Base-by-base conservation (phyloP, 148 eudicot genomes). In the Rhododendron griersonianum region DNA sequence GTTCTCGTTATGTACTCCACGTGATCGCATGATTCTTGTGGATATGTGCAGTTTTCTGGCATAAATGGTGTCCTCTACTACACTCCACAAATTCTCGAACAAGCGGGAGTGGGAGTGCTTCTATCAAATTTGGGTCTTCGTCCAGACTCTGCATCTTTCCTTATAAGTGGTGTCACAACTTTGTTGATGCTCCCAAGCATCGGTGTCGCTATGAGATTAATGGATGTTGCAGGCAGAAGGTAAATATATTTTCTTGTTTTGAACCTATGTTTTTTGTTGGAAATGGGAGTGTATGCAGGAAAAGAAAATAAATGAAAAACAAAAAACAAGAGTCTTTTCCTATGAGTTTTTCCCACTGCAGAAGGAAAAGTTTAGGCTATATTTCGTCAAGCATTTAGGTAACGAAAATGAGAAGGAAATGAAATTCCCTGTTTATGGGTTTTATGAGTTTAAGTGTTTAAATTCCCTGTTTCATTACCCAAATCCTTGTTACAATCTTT, bases 191-290 rank as follows among this genome's bases (percentile, higher is more conserved):
- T 95, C 92, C 98, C 98, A 51, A 89, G 91, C 84, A 94, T 95
- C 4, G 98, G 93, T 5, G 81, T 95, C 81, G 98, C 95, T 30
- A 95, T 95, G 98, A 90, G 90, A 85, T 92, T 93, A 15, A 95
- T 95, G 94, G 98, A 94, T 88, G 13, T 95, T 81, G 94, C 96
- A 25, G 98, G 98, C 30, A 91, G 96, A 93, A 94, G 96, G 98
- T 95, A 93, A 91, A 55, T 47, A 55, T 28, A 71, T 21, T 3
- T 11, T 73, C 15, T 14, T 57, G 7, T 18, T 57, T 4, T 35
- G 69, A 63, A 53, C 14, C 59, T 53, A 53, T 11, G 6, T 25
- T 73, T 30, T 33, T 73, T 37, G 13, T 73, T 33, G 41, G 18
- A 33, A 73, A 73, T 15, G 13, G 41, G 77, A 73, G 33, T 33